Evolutionary conservation across 192 early-diverging fungal genomes (phyloP).

Genomic region (Dimargaris verticillata): DNA sequence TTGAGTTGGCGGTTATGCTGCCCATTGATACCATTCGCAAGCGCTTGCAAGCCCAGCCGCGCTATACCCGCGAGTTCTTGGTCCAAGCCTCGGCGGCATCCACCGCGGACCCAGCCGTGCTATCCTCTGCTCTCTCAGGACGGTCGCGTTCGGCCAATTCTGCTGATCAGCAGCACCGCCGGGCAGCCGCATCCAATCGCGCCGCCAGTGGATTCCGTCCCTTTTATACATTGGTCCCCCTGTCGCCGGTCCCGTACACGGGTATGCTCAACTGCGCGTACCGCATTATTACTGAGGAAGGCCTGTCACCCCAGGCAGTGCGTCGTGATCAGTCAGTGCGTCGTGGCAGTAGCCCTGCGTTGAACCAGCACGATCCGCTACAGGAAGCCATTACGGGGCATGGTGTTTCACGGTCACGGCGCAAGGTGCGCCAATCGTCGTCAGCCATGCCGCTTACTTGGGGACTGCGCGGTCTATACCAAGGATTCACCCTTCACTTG

Average conservation of each 20-base stretch:
- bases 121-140: background rate
- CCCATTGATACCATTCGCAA: conserved; percentile 79
- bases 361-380: conserved; percentile 12
- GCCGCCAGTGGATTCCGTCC: conserved; percentile 15
- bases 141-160: background rate
- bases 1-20: conserved; percentile 56
- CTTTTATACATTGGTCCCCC: conserved; percentile 47
- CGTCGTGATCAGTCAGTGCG: background rate
- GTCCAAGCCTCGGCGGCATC: background rate
- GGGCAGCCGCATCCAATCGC: background rate
- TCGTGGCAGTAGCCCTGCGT: conserved; percentile 10
- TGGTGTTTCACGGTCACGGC: conserved; percentile 10
- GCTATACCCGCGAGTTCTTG: conserved; percentile 29
- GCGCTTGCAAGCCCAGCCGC: conserved; percentile 67
- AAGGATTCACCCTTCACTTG: conserved; percentile 48
- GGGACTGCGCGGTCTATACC: conserved; percentile 50
- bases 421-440: background rate
- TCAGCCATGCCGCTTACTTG: conserved; percentile 22
- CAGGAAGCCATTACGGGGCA: background rate
- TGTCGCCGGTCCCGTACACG: conserved; percentile 51
- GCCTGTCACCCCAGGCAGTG: conserved; percentile 17
- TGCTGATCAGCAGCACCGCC: too few species aligned
- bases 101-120: background rate
- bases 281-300: conserved; percentile 60
- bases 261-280: conserved; percentile 50